Evolutionary conservation across 352 stramenopile species (phyloP).

Genomic region (Globisporangium lucens): DNA sequence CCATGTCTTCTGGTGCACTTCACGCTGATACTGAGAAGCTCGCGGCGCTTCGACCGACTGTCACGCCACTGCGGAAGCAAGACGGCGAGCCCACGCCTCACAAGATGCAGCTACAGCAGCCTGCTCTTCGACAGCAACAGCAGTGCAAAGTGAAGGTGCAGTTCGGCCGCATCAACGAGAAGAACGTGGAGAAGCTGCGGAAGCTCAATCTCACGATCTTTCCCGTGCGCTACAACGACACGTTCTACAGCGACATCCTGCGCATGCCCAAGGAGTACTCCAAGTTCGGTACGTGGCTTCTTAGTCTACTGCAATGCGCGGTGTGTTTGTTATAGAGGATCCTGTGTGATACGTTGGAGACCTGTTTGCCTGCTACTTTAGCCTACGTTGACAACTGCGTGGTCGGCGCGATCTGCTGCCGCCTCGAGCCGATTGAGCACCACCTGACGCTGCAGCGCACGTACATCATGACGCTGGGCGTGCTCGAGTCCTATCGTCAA

Average conservation of each 20-base stretch:
- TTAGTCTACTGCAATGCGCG: neutral
- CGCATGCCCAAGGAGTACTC: conserved; percentile 46
- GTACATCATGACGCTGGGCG: conserved; percentile 95
- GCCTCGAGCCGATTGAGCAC: conserved; percentile 53
- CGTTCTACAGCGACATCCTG: conserved; percentile 92
- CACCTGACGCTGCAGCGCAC: conserved; percentile 36
- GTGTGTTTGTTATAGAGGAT: neutral
- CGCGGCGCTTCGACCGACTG: neutral
- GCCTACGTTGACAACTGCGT: conserved; percentile 78
- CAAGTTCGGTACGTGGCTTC: conserved; percentile 34
- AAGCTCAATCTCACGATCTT: conserved; percentile 91
- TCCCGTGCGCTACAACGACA: conserved; percentile 90
- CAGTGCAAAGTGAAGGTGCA: conserved; percentile 26
- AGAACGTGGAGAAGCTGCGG: conserved; percentile 76
- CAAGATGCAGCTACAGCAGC: neutral
- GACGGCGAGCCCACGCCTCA: neutral
- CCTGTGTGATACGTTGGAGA: neutral
- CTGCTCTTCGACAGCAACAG: conserved; percentile 1
- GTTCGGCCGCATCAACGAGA: conserved; percentile 50
- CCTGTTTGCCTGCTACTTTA: conserved; percentile 8
- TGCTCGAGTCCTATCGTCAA: conserved; percentile 87
- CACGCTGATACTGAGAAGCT: conserved; percentile 3
- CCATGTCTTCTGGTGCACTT: neutral
- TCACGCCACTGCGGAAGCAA: neutral
- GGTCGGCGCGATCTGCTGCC: conserved; percentile 89